Base-by-base conservation (phyloP, 139 green algal species). In the Astrephomene gubernaculifera region DNA sequence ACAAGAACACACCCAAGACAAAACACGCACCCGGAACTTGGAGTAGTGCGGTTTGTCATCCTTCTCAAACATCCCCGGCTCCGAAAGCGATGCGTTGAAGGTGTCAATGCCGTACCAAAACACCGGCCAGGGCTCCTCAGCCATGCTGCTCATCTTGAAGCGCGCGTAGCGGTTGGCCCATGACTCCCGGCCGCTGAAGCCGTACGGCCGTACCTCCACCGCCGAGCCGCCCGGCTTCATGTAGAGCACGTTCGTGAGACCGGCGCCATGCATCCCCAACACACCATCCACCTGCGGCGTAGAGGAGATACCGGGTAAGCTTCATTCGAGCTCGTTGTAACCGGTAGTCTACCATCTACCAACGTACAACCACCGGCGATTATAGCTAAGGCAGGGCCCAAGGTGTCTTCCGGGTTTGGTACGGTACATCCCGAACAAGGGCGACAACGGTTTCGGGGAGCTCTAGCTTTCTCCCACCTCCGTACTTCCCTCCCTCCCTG, bases 161-260 rank as follows among this genome's bases (percentile, higher is more conserved):
- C 79, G 79, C 44, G 60, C 60, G 44, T 85, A 85, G 25, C 79
- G 60, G 79, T 85, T 85, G 64, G 79, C 79, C 79, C 79, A 85
- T 0, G 43, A 57, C 79, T 85, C 64, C 10, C 79, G 33, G 63
- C 79, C 79, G 45, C 39, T 74, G 60, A 85, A 85, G 79, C 79
- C 79, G 25, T 68, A 76, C 22, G 79, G 79, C 33, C 79, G 79
- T 64, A 85, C 41, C 79, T 85, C 79, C 10, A 85, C 21, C 3
- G 53, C 45, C 1, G 29, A 35, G 25, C 79, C 64, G 31, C 79
- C 79, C 19, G 79, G 79, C 63, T 75, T 74, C 79, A 85, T 85
- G 79, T 57, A 85, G 4, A 85, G 63, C 29, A 19, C 38, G 64
- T 85, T 85, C 63, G 79, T 85, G 10, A 85, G 79, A 44, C 63